Percentiles rank a stretch among this genome's conserved stretches.
Conservation (phyloP, 768 basidiomycete species). For the Daedalea quercina region DNA sequence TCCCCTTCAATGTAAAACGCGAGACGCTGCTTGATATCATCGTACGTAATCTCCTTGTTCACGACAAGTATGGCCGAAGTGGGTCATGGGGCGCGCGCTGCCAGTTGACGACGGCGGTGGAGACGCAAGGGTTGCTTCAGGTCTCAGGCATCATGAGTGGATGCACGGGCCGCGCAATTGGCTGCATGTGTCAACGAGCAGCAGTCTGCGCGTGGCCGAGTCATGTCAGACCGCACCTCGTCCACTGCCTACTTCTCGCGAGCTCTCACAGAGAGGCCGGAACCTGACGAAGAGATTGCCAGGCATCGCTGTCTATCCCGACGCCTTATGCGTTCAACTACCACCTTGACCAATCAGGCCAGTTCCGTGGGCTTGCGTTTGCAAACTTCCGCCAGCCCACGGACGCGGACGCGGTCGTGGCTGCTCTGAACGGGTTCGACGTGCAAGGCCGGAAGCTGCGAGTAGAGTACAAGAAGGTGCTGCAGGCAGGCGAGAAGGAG, state of each 20-base stretch:
- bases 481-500: constrained; percentile 99
- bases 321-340: constrained; percentile 99
- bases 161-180: too few species aligned
- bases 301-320: constrained; percentile 90
- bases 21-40: constrained; percentile 96
- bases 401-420: constrained; percentile 95
- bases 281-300: constrained; percentile 2
- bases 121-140: too few species aligned
- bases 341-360: constrained; percentile 92
- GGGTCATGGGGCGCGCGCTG: too few species aligned
- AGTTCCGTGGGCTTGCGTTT: constrained; percentile 96
- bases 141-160: too few species aligned
- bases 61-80: neutral
- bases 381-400: constrained; percentile 91
- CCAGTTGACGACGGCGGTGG: too few species aligned
- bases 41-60: constrained; percentile 43
- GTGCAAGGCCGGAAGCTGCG: constrained; percentile 95
- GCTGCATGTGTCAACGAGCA: too few species aligned
- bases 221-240: too few species aligned
- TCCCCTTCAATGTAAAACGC: constrained; percentile 97
- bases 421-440: constrained; percentile 92
- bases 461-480: constrained; percentile 98
- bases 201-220: too few species aligned
- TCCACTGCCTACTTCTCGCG: too few species aligned
- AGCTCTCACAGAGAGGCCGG: neutral